Conservation (phyloP, 495 filamentous ascomycete genomes). For the Daldinia loculata region DNA sequence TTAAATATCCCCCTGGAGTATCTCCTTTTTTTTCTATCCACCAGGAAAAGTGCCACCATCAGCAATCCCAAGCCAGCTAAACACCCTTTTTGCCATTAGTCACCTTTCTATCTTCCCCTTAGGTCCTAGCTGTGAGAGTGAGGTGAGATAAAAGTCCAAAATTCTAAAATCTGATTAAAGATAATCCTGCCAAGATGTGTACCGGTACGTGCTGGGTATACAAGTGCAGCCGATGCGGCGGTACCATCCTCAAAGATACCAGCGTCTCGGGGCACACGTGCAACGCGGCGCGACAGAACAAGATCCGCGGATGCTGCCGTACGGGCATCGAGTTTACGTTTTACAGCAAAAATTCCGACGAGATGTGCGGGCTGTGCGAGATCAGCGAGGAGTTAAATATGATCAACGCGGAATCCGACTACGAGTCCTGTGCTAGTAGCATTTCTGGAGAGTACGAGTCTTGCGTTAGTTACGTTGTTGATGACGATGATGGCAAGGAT, state of each 20-base stretch:
- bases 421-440: constrained; percentile 2
- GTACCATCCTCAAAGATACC: constrained; percentile 7
- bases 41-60: background rate
- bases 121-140: background rate
- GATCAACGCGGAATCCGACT: constrained; percentile 10
- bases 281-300: constrained; percentile 10
- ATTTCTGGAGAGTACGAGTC: background rate
- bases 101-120: background rate
- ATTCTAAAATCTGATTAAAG: too few relatives aligned
- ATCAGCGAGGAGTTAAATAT: background rate
- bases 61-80: background rate
- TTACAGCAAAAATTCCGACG: constrained; percentile 18
- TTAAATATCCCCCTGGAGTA: background rate
- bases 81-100: background rate
- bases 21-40: background rate
- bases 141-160: background rate
- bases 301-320: constrained; percentile 27
- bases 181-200: constrained; percentile 30
- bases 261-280: constrained; percentile 36
- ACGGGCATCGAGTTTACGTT: constrained; percentile 27
- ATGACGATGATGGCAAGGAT: background rate
- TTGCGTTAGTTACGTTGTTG: background rate
- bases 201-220: constrained; percentile 20
- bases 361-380: constrained; percentile 40
- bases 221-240: constrained; percentile 24